Evolutionary conservation across 371 early-diverging fungal species (phyloP).

Genomic region (Fennellomyces sp.): DNA sequence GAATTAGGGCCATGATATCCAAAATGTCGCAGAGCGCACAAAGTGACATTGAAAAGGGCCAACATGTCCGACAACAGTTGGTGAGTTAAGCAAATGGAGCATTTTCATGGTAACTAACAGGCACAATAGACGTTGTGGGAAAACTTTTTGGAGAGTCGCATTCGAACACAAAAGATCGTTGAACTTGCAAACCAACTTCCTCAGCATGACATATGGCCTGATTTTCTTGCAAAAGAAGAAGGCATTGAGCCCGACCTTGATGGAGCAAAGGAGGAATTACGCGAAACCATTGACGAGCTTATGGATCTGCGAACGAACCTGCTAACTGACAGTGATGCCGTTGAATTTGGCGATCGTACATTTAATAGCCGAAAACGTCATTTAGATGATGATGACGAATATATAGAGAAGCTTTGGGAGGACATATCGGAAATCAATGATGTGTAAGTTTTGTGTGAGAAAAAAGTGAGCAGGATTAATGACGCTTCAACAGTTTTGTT

Average conservation of each 20-base stretch:
- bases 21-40: constrained; percentile 72
- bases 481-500: constrained; percentile 42
- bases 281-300: constrained; percentile 46
- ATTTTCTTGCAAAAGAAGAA: constrained; percentile 35
- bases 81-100: constrained; percentile 12
- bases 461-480: neutral
- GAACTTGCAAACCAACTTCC: constrained; percentile 84
- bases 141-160: constrained; percentile 83
- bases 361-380: constrained; percentile 49
- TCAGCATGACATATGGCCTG: constrained; percentile 45
- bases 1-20: constrained; percentile 57
- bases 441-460: constrained; percentile 32
- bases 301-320: constrained; percentile 43
- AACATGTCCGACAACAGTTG: constrained; percentile 81
- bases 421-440: constrained; percentile 65
- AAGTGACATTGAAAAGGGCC: constrained; percentile 87
- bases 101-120: neutral
- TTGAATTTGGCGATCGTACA: constrained; percentile 27
- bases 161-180: constrained; percentile 84
- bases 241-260: constrained; percentile 32
- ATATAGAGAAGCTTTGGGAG: constrained; percentile 58
- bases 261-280: constrained; percentile 32
- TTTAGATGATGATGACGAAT: constrained; percentile 61
- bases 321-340: constrained; percentile 35
- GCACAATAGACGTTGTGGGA: constrained; percentile 78